Base-by-base conservation (phyloP, 352 stramenopile genomes). In the Pythium coloratum region DNA sequence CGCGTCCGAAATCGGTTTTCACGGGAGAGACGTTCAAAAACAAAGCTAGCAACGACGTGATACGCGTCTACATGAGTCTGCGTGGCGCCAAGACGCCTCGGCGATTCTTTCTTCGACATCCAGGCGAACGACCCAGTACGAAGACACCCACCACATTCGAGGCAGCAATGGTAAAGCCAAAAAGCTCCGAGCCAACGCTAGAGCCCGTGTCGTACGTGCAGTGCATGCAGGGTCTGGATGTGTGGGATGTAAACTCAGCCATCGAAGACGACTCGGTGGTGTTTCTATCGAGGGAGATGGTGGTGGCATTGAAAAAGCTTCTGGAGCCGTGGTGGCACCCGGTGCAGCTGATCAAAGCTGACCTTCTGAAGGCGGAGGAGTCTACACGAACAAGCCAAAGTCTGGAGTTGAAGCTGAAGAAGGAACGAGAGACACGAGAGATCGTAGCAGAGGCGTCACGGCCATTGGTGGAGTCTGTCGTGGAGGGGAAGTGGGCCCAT, bases 31-130 rank as follows among this genome's bases (percentile, higher is more conserved):
- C 26, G n/a, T 53, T 61, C 20, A 59, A 51, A 1, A 34, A 13
- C 7, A 18, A 40, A 13, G 46, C 0, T 30, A 14, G 6, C n/a
- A 16, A 38, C 18, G 28, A 63, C 3, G 32, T 63, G 28, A 20
- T 55, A 7, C 57, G 57, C 16, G 36, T 63, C 5, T 55, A 63
- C 28, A 62, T 62, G 55, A 51, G 38, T 18, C 26, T 62, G n/a
- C 24, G 34, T 12, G n/a, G 36, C n/a, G 7, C 2, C 4, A 4
- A 36, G 6, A 34, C 18, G 14, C 3, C 55, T 12, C 55, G 12
- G 34, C 55, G 28, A 59, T 59, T 46, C 20, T 47, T 32, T 47
- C 54, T 59, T 26, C 28, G 14, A 18, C 32, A 59, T 24, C 6
- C 26, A 8, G 20, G 34, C 40, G 40, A 49, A 14, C 6, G 16